A percentile compares a stretch with the other conserved stretches of the same genome.
Conservation (phyloP, 2,329 filamentous ascomycete species). For the Ploettnerulaceae sp. region DNA sequence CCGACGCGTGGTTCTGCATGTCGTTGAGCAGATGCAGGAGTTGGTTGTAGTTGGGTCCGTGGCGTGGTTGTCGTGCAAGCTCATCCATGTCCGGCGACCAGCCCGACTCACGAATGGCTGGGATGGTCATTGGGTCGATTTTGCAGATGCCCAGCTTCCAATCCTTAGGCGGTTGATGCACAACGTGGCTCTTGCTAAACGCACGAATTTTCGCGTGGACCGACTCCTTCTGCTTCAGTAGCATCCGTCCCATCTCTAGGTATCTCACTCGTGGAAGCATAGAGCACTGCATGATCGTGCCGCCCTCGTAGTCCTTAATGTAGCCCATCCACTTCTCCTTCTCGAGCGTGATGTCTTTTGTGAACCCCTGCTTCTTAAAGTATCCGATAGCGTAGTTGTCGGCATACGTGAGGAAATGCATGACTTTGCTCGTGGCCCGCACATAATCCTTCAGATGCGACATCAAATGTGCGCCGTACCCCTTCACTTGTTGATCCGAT, state of each 20-base stretch:
- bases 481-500: conserved; percentile 97
- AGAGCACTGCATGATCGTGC: conserved; percentile 98
- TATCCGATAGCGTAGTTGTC: conserved; percentile 99
- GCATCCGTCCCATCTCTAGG: conserved; percentile 86
- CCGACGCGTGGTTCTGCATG: conserved; percentile 86
- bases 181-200: conserved; percentile 80
- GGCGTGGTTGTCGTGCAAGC: conserved; percentile 86
- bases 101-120: conserved; percentile 84
- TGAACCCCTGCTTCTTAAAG: conserved; percentile 99
- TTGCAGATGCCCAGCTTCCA: conserved; percentile 72
- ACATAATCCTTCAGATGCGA: conserved; percentile 97
- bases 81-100: conserved; percentile 99
- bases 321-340: conserved; percentile 97
- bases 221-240: conserved; percentile 94
- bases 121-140: conserved; percentile 82
- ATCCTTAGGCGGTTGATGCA: conserved; percentile 78
- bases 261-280: conserved; percentile 96
- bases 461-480: conserved; percentile 97
- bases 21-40: conserved; percentile 90
- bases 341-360: conserved; percentile 93
- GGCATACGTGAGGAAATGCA: conserved; percentile 98
- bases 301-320: conserved; percentile 98
- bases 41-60: conserved; percentile 94
- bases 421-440: conserved; percentile 91
- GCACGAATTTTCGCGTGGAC: conserved; percentile 93